These are phyloP conservation scores for Eutrema yunnanense DNA, from an alignment of 345 rosid genomes.

Conservation along the genomic window DNA sequence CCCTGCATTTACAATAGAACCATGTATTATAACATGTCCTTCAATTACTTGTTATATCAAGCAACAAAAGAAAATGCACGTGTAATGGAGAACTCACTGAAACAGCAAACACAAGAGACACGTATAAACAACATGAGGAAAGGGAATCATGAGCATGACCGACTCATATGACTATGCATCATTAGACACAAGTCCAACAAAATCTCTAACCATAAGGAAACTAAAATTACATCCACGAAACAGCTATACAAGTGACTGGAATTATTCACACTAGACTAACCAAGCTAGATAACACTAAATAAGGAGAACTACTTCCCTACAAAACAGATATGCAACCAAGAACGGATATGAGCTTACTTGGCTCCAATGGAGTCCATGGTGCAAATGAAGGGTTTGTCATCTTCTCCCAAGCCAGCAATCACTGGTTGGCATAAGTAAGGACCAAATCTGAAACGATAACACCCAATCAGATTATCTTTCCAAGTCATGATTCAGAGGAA, in stretches of 20 bases:
- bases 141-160: too few relatives aligned
- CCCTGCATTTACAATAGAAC: conserved; percentile 40
- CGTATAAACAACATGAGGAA: background rate
- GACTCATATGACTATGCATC: background rate
- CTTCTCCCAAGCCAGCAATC: conserved; percentile 91
- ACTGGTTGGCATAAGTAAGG: conserved; percentile 98
- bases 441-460: conserved; percentile 59
- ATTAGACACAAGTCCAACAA: background rate
- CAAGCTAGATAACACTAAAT: background rate
- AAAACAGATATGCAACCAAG: background rate
- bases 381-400: conserved; percentile 93
- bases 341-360: conserved; percentile 50
- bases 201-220: background rate
- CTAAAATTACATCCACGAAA: background rate
- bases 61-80: background rate
- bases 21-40: background rate
- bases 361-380: conserved; percentile 99
- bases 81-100: background rate
- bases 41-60: background rate
- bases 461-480: conserved; percentile 3
- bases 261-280: background rate
- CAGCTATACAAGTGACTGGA: background rate
- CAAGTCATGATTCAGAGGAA: background rate
- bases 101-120: background rate
- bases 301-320: background rate